Evolutionary conservation across 495 filamentous ascomycete species (phyloP).

Genomic region (Penicillium ochrochloron): DNA sequence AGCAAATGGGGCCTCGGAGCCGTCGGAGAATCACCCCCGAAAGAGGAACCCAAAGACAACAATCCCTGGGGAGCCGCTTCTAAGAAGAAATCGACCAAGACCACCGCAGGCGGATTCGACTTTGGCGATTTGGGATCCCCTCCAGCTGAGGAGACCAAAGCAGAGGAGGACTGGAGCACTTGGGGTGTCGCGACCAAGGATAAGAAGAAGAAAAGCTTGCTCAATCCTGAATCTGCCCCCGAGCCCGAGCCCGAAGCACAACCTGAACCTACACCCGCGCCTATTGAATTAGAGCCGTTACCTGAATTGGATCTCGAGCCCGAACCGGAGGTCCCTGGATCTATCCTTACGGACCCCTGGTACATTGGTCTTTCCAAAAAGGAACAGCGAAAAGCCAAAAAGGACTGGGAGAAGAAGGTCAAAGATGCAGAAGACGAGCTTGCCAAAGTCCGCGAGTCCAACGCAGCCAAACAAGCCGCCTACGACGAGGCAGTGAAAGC

Average conservation of each 20-base stretch:
- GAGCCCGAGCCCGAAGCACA: slow-evolving; percentile 33
- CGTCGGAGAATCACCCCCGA: slow-evolving; percentile 38
- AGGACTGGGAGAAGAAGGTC: slow-evolving; percentile 35
- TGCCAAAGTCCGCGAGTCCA: slow-evolving; percentile 13
- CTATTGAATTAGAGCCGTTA: slow-evolving; percentile 19
- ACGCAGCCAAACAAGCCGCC: slow-evolving; percentile 22
- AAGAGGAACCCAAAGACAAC: slow-evolving; percentile 40
- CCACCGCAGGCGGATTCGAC: slow-evolving; percentile 45
- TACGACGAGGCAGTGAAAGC: slow-evolving; percentile 21
- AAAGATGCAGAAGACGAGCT: slow-evolving; percentile 22
- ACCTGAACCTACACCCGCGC: slow-evolving; percentile 20
- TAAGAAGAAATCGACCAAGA: slow-evolving; percentile 46
- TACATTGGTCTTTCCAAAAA: slow-evolving; percentile 32
- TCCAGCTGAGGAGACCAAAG: slow-evolving; percentile 20
- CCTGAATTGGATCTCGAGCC: slow-evolving; percentile 21
- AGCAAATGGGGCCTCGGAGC: slow-evolving; percentile 40
- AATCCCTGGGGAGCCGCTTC: slow-evolving; percentile 47
- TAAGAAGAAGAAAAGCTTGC: slow-evolving; percentile 35
- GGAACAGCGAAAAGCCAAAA: slow-evolving; percentile 41
- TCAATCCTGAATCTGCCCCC: slow-evolving; percentile 34
- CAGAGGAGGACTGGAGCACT: slow-evolving; percentile 37
- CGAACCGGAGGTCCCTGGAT: slow-evolving; percentile 18
- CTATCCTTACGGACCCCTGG: slow-evolving; percentile 25
- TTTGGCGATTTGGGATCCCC: slow-evolving; percentile 49
- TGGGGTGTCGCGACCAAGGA: slow-evolving; percentile 32